These are phyloP conservation scores for Penicillium angulare DNA, from an alignment of 495 filamentous ascomycete species.

Conservation along the genomic window DNA sequence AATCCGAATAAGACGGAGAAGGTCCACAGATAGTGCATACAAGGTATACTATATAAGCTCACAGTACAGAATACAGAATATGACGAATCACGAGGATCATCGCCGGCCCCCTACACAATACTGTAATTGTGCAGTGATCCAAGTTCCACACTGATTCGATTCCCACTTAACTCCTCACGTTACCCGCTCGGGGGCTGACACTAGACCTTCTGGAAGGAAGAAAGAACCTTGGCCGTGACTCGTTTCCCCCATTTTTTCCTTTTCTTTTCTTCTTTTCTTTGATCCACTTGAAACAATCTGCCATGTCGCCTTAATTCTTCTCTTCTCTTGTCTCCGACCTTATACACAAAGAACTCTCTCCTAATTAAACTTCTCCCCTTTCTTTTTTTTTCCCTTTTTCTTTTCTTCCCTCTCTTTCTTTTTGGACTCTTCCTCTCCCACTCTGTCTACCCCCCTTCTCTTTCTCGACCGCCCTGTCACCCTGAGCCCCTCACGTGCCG, in stretches of 20 bases:
- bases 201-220: neutral
- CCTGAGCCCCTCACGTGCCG: slow-evolving; percentile 10
- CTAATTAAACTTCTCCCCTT: too few relatives aligned
- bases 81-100: too few relatives aligned
- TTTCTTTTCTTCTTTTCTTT: neutral
- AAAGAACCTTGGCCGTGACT: neutral
- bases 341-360: too few relatives aligned
- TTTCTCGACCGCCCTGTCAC: neutral
- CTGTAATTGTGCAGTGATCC: slow-evolving; percentile 18
- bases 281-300: neutral
- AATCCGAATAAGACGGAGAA: slow-evolving; percentile 12
- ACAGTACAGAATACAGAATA: too few relatives aligned
- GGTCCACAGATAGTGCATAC: too few relatives aligned
- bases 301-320: slow-evolving; percentile 1
- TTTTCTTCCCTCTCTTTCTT: slow-evolving; percentile 1
- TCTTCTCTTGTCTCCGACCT: slow-evolving; percentile 3
- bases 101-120: too few relatives aligned
- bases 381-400: slow-evolving; percentile 1
- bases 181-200: too few relatives aligned
- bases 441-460: neutral
- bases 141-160: slow-evolving; percentile 26
- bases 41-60: too few relatives aligned
- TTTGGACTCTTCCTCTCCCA: neutral
- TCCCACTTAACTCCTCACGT: too few relatives aligned
- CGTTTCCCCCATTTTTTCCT: neutral